Evolutionary conservation across 2,329 filamentous ascomycete genomes (phyloP), one percentile per base, ranked within the genome.

Genomic region (Pezicula neosporulosa): DNA sequence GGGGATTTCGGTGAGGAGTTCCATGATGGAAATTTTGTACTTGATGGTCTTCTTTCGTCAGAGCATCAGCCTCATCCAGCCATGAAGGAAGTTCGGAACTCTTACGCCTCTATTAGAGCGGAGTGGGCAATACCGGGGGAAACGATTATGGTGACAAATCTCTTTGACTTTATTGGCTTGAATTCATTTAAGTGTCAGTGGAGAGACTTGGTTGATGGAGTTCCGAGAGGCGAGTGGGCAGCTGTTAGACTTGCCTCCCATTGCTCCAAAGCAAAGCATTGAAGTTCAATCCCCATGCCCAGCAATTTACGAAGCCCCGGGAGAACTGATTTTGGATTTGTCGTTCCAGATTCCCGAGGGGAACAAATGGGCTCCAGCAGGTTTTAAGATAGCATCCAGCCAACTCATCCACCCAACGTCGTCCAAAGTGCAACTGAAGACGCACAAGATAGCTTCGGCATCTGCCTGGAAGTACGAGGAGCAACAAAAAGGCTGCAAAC

Each of bases 1-100:
- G 71, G 71, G 9, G 72, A 74, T 50, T 74, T 73, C 54, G 68
- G 68, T 2, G 72, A 74, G 41, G 53, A 62, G 13, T 71, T 70
- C 1, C 70, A 74, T 50, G 72, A 74, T 51, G 65, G 63, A 1
- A 68, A 66, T 42, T 74, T 73, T 50, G 66, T 71, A 19, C 66
- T 72, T 57, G 71, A 73, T 53, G 71, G 71, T 7, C 55, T 73
- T 18, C 59, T 64, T 39, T 63, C 60, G 51, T 67, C 65, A 3
- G 62, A 72, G 28, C 71, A 74, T 56, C 66, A 60, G 0, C 70
- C 71, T 2, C 67, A 63, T 1, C 70, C 68, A 5, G 71, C 70
- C 1, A 50, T 74, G 35, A 39, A 59, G 1, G 70, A 74, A 12
- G 59, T 68, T 48, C 67, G 66, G 36, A 72, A 71, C 51, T 66